Conservation (phyloP, 441 rosid genomes). For the Iberis amara region DNA sequence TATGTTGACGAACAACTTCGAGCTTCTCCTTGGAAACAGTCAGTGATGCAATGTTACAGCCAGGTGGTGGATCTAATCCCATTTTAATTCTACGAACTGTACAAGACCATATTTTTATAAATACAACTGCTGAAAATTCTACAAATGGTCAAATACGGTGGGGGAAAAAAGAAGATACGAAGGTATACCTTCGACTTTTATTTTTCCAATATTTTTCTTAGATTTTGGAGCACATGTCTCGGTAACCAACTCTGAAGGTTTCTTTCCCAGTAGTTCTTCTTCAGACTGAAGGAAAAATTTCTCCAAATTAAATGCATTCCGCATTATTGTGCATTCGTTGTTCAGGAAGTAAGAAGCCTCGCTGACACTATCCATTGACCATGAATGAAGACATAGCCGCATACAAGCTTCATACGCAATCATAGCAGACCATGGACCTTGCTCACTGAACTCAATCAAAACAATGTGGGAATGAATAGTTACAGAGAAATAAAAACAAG, state of each 20-base stretch:
- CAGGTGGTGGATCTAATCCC: constrained; percentile 65
- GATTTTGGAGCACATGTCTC: constrained; percentile 59
- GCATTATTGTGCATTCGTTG: constrained; percentile 60
- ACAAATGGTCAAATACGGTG: constrained; percentile 7
- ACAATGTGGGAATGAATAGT: not conserved
- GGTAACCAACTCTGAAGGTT: constrained; percentile 46
- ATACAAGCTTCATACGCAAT: constrained; percentile 83
- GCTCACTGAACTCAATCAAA: constrained; percentile 44
- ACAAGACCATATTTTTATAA: constrained; percentile 24
- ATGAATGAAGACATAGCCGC: constrained; percentile 80
- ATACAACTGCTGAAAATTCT: constrained; percentile 6
- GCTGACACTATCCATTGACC: constrained; percentile 60
- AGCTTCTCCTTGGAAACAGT: constrained; percentile 42
- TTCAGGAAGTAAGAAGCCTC: constrained; percentile 75
- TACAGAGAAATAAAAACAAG: not conserved
- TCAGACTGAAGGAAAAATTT: constrained; percentile 73
- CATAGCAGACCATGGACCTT: constrained; percentile 84
- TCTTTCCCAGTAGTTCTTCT: constrained; percentile 71
- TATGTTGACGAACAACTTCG: constrained; percentile 47
- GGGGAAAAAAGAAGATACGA: constrained; percentile 8
- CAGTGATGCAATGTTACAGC: constrained; percentile 61
- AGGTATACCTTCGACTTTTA: constrained; percentile 70
- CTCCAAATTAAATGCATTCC: constrained; percentile 72
- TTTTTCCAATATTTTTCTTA: constrained; percentile 62
- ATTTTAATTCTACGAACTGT: constrained; percentile 78